Base-by-base conservation (phyloP, 139 green algal genomes). In the Picochlorum sp. region DNA sequence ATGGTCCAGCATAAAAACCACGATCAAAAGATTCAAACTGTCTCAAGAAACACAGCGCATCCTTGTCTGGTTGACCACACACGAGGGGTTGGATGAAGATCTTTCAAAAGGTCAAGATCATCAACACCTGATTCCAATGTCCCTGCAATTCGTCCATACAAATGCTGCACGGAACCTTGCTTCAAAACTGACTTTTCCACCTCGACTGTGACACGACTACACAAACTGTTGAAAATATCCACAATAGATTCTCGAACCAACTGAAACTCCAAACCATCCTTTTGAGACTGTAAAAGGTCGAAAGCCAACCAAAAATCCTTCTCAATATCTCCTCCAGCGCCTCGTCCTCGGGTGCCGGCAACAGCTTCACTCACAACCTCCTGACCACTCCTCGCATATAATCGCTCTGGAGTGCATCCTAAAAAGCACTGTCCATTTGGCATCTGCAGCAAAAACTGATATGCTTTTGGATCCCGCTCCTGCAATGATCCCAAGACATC, bases 221-320 rank as follows among this genome's bases (percentile, higher is more conserved):
- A 87, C 44, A 87, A 66, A 20, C 55, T 54, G 1, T 28, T n/a
- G 34, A 81, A 59, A 23, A 70, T 51, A 49, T 45, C 58, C n/a
- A 50, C 55, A 57, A 96, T 82, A 81, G 84, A 92, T 60, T 95
- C 83, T 0, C 90, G 68, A 64, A 96, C 86, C 2, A 90, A 66
- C 6, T 74, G 84, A 72, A 98, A 98, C 76, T 98, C 93, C 13
- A 82, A 75, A 63, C 97, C 84, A 68, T 98, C 93, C 78, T 98
- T 98, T 20, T 82, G 73, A 67, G 65, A 85, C 10, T 77, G 70
- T 50, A 96, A 77, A 52, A 96, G 81, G 54, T 96, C 88, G 24
- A 94, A 77, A 0, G 84, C 81, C 37, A 95, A 77, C 79, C 81
- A 92, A 28, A 95, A 94, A 67, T 96, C 90, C n/a, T 68, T 64